Evolutionary conservation across 1,284 basidiomycete species (phyloP), one percentile per base, ranked within the genome.

Genomic region (Boletellus deceptivus): DNA sequence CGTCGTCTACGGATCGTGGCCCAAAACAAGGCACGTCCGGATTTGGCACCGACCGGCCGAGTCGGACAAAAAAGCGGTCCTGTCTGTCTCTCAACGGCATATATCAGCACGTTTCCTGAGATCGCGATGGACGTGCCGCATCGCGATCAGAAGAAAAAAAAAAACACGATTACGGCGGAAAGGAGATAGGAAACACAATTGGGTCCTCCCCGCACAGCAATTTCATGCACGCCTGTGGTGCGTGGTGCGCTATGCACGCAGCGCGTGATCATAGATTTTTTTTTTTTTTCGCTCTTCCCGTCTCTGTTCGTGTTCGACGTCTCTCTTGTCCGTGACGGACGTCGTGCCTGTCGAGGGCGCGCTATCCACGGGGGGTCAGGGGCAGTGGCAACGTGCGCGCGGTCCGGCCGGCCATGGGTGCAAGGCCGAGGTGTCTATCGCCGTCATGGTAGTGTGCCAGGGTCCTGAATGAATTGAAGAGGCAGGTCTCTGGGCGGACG

Each of bases 111-210:
- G 22, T 22, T 22, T 22, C 22, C 3, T 5, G 22, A 22, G 59
- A 55, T 52, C 22, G 35, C 44, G 42, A 25, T 25, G 25, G 25
- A 25, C 7, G 7, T 25, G 25, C 25, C 25, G 25, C 10, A 31
- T 10, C 53, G 38, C 29, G 50, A 65, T 62, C 48, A 49, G 52
- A 59, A 53, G 52, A 31, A 31, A 31, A 31, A 31, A 11, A 31
- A 31, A 31, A 31, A 11, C 9, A 31, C 29, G 29, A 11, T 31
- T 24, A 34, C 52, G 56, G 55, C 54, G 50, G 50, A 55, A 65
- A 60, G 63, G 63, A 59, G 63, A 68, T 66, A 69, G 58, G 59
- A 49, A 54, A 11, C 25, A 56, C 53, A 62, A 53, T 57, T 57
- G 45, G 51, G 37, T 13, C 11, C 10, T 20, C 27, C 29, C 11